These are phyloP conservation scores for Eucalyptus pauciflora DNA, from an alignment of 345 rosid genomes.

Conservation along the genomic window DNA sequence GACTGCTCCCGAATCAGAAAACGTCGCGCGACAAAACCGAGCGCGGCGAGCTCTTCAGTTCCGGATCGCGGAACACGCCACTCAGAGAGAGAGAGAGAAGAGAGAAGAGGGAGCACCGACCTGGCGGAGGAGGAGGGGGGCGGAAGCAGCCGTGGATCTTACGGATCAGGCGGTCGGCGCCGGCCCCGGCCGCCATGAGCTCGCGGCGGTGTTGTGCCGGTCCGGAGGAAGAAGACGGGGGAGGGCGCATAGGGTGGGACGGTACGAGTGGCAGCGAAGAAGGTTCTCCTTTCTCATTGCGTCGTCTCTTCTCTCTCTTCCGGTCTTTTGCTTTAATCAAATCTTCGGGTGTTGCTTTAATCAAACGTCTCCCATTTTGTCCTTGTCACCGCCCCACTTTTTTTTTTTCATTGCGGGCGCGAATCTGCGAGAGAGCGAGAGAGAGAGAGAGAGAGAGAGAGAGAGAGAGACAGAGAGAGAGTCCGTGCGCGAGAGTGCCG, in stretches of 20 bases:
- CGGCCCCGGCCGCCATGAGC: neutral
- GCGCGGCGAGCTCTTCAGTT: neutral
- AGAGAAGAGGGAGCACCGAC: neutral
- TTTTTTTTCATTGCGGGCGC: too few species aligned
- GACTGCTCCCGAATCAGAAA: neutral
- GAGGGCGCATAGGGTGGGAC: neutral
- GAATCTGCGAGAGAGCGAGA: too few species aligned
- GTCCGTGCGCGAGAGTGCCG: too few species aligned
- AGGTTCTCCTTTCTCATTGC: neutral
- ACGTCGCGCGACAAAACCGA: neutral
- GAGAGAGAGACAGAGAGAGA: too few species aligned
- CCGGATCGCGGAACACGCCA: neutral
- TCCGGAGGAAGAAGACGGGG: neutral
- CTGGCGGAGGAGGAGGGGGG: neutral
- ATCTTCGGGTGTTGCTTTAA: too few species aligned
- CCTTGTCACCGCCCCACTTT: neutral
- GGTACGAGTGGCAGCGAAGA: neutral
- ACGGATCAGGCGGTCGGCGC: neutral
- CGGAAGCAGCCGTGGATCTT: neutral
- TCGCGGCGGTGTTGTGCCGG: neutral
- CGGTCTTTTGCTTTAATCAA: neutral
- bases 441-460: accelerated
- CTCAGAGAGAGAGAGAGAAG: neutral
- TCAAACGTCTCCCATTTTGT: neutral
- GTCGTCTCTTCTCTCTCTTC: neutral